These are phyloP conservation scores for Penicillium sp. DNA, from an alignment of 2,329 filamentous ascomycete species.

Conservation along the genomic window DNA sequence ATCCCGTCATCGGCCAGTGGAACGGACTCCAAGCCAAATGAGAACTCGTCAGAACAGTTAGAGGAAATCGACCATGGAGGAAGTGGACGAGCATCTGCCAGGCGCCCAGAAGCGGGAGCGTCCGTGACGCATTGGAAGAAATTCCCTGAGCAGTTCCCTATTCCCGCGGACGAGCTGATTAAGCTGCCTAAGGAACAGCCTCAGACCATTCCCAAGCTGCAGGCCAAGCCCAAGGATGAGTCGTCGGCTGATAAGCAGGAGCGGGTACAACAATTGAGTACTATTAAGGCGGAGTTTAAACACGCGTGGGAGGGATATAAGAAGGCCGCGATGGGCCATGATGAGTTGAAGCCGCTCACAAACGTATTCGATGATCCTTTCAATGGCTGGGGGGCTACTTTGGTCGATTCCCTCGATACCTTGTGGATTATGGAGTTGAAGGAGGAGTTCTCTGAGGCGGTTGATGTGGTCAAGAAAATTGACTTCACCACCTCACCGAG, in stretches of 20 bases:
- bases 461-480: constrained; percentile 62
- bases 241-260: constrained; percentile 53
- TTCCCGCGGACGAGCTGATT: constrained; percentile 65
- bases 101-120: constrained; percentile 20
- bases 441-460: constrained; percentile 73
- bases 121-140: constrained; percentile 64
- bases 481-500: constrained; percentile 72
- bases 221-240: constrained; percentile 64
- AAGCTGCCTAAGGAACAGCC: constrained; percentile 66
- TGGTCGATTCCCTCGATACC: constrained; percentile 77
- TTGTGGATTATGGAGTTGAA: constrained; percentile 79
- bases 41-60: too few species aligned
- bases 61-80: constrained; percentile 29
- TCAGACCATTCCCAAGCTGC: constrained; percentile 67
- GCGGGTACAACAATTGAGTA: constrained; percentile 58
- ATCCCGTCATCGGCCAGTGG: not conserved
- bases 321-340: constrained; percentile 72
- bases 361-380: constrained; percentile 70
- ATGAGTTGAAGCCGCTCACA: constrained; percentile 72
- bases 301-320: constrained; percentile 80
- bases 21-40: too few species aligned
- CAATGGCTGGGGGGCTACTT: constrained; percentile 81
- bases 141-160: constrained; percentile 68
- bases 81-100: constrained; percentile 32
- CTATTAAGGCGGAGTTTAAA: constrained; percentile 67